Conservation (phyloP, 23 red algal species). For the Gracilaria domingensis region DNA sequence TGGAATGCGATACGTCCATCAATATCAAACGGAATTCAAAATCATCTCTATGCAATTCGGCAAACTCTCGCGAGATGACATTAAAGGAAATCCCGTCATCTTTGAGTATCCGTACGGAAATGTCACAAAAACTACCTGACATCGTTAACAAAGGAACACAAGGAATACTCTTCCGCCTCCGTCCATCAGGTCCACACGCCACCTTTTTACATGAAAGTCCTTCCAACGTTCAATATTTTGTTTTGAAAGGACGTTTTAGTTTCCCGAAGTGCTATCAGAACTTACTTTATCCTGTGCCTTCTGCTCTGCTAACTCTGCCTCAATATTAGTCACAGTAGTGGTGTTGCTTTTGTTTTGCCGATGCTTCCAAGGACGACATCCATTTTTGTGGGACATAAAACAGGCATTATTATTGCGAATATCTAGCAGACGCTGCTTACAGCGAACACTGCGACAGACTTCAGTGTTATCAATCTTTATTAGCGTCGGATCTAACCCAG, state of each 20-base stretch:
- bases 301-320: background rate
- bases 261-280: slow-evolving; percentile 40
- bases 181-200: background rate
- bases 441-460: background rate
- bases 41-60: slow-evolving; percentile 31
- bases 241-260: slow-evolving; percentile 36
- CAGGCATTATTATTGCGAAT: slow-evolving; percentile 6
- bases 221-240: slow-evolving; percentile 15
- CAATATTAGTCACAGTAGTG: background rate
- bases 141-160: slow-evolving; percentile 16
- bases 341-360: background rate
- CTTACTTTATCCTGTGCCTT: background rate
- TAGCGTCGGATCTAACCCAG: background rate
- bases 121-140: background rate
- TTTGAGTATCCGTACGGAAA: slow-evolving; percentile 41
- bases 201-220: slow-evolving; percentile 34
- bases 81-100: slow-evolving; percentile 27
- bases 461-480: slow-evolving; percentile 33
- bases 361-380: slow-evolving; percentile 37
- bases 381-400: slow-evolving; percentile 1
- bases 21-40: slow-evolving; percentile 41
- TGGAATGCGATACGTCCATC: slow-evolving; percentile 41
- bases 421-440: slow-evolving; percentile 10
- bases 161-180: slow-evolving; percentile 1
- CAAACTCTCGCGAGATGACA: slow-evolving; percentile 18